phyloP scores from a whole-genome alignment of 2,329 filamentous ascomycete species.

The Ceratocystis harringtonii region DNA sequence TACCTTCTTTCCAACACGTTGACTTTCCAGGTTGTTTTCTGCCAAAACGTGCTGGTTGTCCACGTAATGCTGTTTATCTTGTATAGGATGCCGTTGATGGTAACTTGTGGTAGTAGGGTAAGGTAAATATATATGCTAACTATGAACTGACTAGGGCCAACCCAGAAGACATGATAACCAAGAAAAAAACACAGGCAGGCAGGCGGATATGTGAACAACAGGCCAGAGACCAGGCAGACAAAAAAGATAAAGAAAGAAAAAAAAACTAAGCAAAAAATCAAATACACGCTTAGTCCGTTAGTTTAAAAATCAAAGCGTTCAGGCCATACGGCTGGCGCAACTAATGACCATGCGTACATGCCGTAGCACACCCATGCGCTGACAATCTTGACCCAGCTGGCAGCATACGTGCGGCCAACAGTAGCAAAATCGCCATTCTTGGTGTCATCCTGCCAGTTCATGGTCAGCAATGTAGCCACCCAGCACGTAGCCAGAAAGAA shows the following conservation, averaged over 20 bases:
- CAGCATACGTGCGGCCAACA: conserved; percentile 89
- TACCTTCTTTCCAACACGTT: not conserved
- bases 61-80: too few species aligned
- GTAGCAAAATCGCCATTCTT: conserved; percentile 67
- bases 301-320: conserved; percentile 49
- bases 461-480: conserved; percentile 76
- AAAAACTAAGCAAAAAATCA: not conserved
- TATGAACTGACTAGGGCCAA: not conserved
- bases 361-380: conserved; percentile 93
- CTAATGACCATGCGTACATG: conserved; percentile 84
- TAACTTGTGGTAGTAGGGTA: not conserved
- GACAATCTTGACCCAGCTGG: conserved; percentile 98
- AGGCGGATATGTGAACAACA: not conserved
- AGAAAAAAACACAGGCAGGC: not conserved
- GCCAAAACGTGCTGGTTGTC: too few species aligned
- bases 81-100: not conserved
- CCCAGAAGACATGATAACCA: not conserved
- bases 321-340: conserved; percentile 72
- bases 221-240: not conserved
- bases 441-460: conserved; percentile 48
- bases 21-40: not conserved
- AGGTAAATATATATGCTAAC: not conserved
- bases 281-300: too few species aligned
- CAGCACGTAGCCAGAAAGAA: conserved; percentile 93
- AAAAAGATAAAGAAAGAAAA: conserved; percentile 6